Evolutionary conservation across 768 basidiomycete genomes (phyloP).

Genomic region (Hypsizygus marmoreus): DNA sequence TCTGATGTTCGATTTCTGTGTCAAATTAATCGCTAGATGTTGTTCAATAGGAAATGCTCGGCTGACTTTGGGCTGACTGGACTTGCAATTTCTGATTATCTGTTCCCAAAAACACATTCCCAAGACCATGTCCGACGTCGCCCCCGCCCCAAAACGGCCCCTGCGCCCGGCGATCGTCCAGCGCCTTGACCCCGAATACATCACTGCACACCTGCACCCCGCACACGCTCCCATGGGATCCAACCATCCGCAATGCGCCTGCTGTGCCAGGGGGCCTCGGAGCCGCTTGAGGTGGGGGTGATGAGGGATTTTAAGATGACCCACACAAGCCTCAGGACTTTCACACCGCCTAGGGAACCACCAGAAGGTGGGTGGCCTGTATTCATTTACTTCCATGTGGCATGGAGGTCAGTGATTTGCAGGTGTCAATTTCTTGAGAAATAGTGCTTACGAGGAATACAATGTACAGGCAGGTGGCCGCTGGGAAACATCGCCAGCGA

Average conservation of each 20-base stretch:
- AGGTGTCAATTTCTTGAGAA: too few relatives aligned
- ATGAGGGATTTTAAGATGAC: conserved; percentile 54
- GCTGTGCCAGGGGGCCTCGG: conserved; percentile 59
- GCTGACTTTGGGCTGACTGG: too few relatives aligned
- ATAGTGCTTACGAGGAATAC: too few relatives aligned
- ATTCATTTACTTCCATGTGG: conserved; percentile 71
- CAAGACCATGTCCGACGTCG: too few relatives aligned
- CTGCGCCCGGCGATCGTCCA: conserved; percentile 62
- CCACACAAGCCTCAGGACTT: conserved; percentile 59
- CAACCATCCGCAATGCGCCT: conserved; percentile 51
- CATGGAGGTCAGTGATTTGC: conserved; percentile 73
- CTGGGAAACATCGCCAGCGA: conserved; percentile 65
- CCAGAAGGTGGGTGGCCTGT: conserved; percentile 69
- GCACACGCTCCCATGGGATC: conserved; percentile 65
- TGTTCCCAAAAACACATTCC: too few relatives aligned
- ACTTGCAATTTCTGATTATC: too few relatives aligned
- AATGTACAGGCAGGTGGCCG: conserved; percentile 68
- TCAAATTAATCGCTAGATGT: too few relatives aligned
- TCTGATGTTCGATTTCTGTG: too few relatives aligned
- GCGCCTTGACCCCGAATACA: conserved; percentile 67
- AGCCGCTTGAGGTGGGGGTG: conserved; percentile 55
- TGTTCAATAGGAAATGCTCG: too few relatives aligned
- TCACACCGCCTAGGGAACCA: conserved; percentile 55
- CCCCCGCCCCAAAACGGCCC: too few relatives aligned
- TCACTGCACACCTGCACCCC: conserved; percentile 56